These are phyloP conservation scores for Botrytis medusae DNA, from an alignment of 2,329 filamentous ascomycete genomes.

Conservation along the genomic window DNA sequence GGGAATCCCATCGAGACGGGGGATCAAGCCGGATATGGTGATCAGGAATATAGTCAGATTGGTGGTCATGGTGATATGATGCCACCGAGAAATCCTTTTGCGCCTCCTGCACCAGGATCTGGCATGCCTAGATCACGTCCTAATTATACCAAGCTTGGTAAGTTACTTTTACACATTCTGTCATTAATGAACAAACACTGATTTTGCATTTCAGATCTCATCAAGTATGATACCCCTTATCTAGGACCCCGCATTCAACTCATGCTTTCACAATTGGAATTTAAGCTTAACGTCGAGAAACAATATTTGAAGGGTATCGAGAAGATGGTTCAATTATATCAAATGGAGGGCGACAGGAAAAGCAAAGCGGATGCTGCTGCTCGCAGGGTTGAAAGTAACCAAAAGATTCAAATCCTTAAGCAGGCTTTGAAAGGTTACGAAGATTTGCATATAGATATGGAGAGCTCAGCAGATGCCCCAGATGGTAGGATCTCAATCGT, in stretches of 20 bases:
- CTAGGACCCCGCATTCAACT: slow-evolving; percentile 96
- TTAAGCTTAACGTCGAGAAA: slow-evolving; percentile 97
- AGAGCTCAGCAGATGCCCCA: slow-evolving; percentile 67
- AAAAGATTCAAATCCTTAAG: slow-evolving; percentile 94
- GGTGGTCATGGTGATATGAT: slow-evolving; percentile 71
- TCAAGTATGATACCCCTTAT: slow-evolving; percentile 96
- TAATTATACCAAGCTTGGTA: slow-evolving; percentile 96
- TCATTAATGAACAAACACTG: slow-evolving; percentile 22
- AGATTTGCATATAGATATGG: slow-evolving; percentile 92
- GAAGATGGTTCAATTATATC: slow-evolving; percentile 97
- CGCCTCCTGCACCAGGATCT: slow-evolving; percentile 67
- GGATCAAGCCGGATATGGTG: slow-evolving; percentile 64
- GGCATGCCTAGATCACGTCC: slow-evolving; percentile 72
- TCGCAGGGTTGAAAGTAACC: slow-evolving; percentile 88
- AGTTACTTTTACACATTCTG: slow-evolving; percentile 37
- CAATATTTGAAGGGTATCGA: slow-evolving; percentile 99
- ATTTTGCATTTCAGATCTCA: slow-evolving; percentile 67
- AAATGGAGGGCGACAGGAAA: slow-evolving; percentile 96
- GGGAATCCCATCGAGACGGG: slow-evolving; percentile 47
- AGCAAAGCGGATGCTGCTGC: slow-evolving; percentile 91
- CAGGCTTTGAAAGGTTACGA: slow-evolving; percentile 96
- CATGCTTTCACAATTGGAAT: slow-evolving; percentile 97
- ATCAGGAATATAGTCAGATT: slow-evolving; percentile 54
- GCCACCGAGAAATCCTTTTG: slow-evolving; percentile 78
- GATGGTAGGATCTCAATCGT: slow-evolving; percentile 63